Evolutionary conservation across 805 yeast genomes (phyloP), one percentile per base, ranked within the genome.

Genomic region (Nakazawaea wyomingensis): DNA sequence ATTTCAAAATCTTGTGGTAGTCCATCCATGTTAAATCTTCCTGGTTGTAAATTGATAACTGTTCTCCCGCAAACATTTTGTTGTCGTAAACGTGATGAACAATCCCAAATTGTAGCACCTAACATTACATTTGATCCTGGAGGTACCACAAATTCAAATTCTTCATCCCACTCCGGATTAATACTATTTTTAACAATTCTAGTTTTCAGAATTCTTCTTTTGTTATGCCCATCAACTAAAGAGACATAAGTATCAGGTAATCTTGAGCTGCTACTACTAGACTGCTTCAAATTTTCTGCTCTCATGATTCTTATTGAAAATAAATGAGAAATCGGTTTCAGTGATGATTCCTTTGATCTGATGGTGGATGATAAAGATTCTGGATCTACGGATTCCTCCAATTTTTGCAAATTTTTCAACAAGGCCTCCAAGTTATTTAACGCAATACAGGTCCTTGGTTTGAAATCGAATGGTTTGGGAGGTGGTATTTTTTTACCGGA

Each of bases 151-250:
- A 42, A 46, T 57, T 88, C 96, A 57, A 88, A 86, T 44, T 84
- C 85, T 64, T 90, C 96, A 53, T 86, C 85, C 95, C 95, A 91
- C 13, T 73, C 76, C 0, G 97, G 96, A 52, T 80, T 78, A 27
- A 74, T 63, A 4, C 80, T 76, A 42, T 76, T 76, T 24, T 70
- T 66, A 4, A 85, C 66, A 0, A 81, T 73, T 51, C 85, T 69
- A 0, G 98, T 90, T 47, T 76, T 79, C 2, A 84, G 90, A 27
- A 85, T 64, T 22, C 78, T 78, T 40, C 65, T 69, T 30, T 76
- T 68, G 2, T 69, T 69, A 30, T 60, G 61, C 4, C 81, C 72
- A 52, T 84, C 88, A 5, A 76, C 67, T 13, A 87, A 54, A 0
- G 86, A 76, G 1, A 83, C 80, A 50, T 80, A 79, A 0, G 87